A percentile compares a stretch with the other conserved stretches of the same genome.
Evolutionary conservation across 2,329 filamentous ascomycete genomes (phyloP).

Genomic region (Colletotrichum magnum): DNA sequence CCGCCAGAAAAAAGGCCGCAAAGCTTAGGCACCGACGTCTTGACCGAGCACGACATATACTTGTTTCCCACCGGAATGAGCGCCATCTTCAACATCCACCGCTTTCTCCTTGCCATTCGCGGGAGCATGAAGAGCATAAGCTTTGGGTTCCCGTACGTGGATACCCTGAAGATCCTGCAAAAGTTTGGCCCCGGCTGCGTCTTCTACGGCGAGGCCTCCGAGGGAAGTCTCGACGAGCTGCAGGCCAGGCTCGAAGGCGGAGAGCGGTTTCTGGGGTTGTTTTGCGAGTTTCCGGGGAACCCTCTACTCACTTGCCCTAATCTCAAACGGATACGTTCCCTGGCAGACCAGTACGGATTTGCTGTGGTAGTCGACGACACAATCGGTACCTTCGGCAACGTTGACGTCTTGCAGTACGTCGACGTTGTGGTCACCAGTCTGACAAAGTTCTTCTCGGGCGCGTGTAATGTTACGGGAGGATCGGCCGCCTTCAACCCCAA

Average conservation of each 20-base stretch:
- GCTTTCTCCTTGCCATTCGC: conserved; percentile 75
- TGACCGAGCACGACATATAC: conserved; percentile 89
- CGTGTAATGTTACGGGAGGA: conserved; percentile 98
- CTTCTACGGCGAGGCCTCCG: conserved; percentile 87
- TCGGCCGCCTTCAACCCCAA: conserved; percentile 75
- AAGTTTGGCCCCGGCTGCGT: conserved; percentile 92
- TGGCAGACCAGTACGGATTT: conserved; percentile 90
- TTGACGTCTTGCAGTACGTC: conserved; percentile 89
- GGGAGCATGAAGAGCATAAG: conserved; percentile 82
- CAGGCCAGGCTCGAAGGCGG: conserved; percentile 79
- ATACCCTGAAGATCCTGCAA: conserved; percentile 93
- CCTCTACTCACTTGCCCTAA: conserved; percentile 89
- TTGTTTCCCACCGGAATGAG: conserved; percentile 94
- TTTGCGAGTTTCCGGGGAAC: conserved; percentile 96
- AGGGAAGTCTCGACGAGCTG: conserved; percentile 85
- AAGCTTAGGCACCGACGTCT: conserved; percentile 71
- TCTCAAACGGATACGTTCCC: conserved; percentile 79
- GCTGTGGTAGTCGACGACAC: conserved; percentile 95
- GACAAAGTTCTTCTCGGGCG: conserved; percentile 97
- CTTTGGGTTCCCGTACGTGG: conserved; percentile 96
- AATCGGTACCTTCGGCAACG: conserved; percentile 95
- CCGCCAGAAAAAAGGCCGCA: not conserved
- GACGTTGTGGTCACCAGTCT: conserved; percentile 95
- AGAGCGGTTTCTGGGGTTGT: conserved; percentile 85
- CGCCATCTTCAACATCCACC: conserved; percentile 90